These are phyloP conservation scores for Didymellaceae sp. DNA, from an alignment of 2,329 filamentous ascomycete genomes.

Conservation along the genomic window DNA sequence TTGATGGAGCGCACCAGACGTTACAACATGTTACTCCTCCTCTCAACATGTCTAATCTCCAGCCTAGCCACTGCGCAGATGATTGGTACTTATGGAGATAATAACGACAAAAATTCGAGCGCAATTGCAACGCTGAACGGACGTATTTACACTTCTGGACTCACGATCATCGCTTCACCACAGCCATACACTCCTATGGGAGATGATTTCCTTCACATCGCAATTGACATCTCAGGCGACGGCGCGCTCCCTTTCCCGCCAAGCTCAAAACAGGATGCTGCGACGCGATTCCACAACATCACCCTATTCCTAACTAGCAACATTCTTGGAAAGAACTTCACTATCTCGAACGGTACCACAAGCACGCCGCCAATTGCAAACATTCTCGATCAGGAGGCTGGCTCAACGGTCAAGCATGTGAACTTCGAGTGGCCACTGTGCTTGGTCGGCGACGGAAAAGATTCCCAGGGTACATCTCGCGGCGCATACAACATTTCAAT, in stretches of 20 bases:
- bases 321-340: conserved; percentile 69
- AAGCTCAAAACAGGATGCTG: conserved; percentile 57
- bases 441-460: conserved; percentile 65
- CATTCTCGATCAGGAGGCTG: conserved; percentile 68
- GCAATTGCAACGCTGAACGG: conserved; percentile 66
- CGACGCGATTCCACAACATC: conserved; percentile 67
- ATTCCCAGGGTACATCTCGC: conserved; percentile 56
- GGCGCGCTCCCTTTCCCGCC: conserved; percentile 68
- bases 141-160: conserved; percentile 72
- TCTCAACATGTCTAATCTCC: conserved; percentile 29
- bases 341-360: conserved; percentile 68
- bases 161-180: conserved; percentile 68
- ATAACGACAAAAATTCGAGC: conserved; percentile 31
- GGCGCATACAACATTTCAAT: conserved; percentile 75
- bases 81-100: conserved; percentile 32
- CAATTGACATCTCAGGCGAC: conserved; percentile 71
- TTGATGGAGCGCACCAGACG: conserved; percentile 4
- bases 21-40: conserved; percentile 23
- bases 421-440: conserved; percentile 76
- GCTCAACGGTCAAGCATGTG: conserved; percentile 75
- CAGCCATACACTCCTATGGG: conserved; percentile 49
- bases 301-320: conserved; percentile 72
- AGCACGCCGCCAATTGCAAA: conserved; percentile 62
- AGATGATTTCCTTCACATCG: conserved; percentile 63
- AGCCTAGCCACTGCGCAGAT: conserved; percentile 33